Evolutionary conservation across 352 stramenopile genomes (phyloP), one percentile per base, ranked within the genome.

Genomic region (Phytophthora nicotianae): DNA sequence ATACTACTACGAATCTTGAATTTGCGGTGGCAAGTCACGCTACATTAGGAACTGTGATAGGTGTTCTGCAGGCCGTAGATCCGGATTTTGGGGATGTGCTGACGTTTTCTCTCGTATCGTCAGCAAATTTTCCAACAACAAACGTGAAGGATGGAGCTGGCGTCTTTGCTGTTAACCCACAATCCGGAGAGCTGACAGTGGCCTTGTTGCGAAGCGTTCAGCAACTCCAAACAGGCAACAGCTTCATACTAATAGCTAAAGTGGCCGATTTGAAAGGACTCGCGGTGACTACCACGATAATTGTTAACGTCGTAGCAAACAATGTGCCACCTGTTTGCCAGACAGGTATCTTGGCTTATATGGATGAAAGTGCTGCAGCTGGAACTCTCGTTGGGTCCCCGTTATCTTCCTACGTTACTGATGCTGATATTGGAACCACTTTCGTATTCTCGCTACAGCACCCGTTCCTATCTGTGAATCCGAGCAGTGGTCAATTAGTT

Each of bases 381-480:
- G 54, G 54, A 9, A 56, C 65, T 37, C 27, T 46, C 10, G 32
- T 73, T n/a, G 65, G 65, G 1, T 19, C 32, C 4, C 53, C 65
- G 8, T 37, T 73, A 24, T 24, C 37, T 20, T 19, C 29, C 29
- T 65, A 42, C 14, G 59, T 68, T 14, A 64, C 33, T 0, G 70
- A 79, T 47, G 46, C 38, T 27, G 70, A 79, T 26, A 35, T 49
- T 32, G 66, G 62, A 20, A 73, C 66, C 13, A 20, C 47, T 2
- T 70, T 79, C 27, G 20, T 23, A 2, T 75, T 75, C 27, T 46
- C 52, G 4, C 43, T 79, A 3, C 50, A 70, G 5, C 66, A 79
- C 49, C 56, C 50, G 23, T 79, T 75, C 27, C 20, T 79, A 11
- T 26, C 50, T 11, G 21, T 73, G 17, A 40, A 62, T n/a, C 52